These are phyloP conservation scores for Mycena indigotica DNA, from an alignment of 768 basidiomycete species.

Conservation along the genomic window DNA sequence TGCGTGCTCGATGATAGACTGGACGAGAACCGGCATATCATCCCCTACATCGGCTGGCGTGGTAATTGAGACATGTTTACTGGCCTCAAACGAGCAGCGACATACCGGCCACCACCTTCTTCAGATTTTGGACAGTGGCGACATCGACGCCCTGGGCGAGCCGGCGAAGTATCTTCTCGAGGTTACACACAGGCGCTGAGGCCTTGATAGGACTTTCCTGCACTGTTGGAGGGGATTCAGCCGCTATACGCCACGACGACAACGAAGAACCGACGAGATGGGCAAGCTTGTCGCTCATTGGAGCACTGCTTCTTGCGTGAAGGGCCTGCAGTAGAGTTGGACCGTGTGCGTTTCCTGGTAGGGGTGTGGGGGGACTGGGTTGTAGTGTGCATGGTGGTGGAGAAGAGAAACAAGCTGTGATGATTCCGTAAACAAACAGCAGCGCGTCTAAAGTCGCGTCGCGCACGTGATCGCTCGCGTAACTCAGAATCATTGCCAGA, in stretches of 20 bases:
- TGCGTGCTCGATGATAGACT: slow-evolving; percentile 35
- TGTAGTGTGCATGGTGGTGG: slow-evolving; percentile 14
- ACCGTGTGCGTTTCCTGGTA: slow-evolving; percentile 15
- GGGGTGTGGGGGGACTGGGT: slow-evolving; percentile 16
- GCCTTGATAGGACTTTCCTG: slow-evolving; percentile 2
- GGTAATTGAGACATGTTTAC: slow-evolving; percentile 1
- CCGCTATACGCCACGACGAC: slow-evolving; percentile 6
- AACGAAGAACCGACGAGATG: neutral
- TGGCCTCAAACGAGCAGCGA: neutral
- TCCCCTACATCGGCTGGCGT: slow-evolving; percentile 7
- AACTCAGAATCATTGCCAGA: neutral
- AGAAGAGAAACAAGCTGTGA: neutral
- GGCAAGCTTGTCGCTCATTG: slow-evolving; percentile 14
- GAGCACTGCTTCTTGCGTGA: slow-evolving; percentile 17
- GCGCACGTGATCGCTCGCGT: neutral
- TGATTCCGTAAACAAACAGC: neutral
- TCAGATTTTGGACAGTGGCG: slow-evolving; percentile 13
- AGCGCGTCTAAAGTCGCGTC: neutral
- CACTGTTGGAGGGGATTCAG: neutral
- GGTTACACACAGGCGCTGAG: neutral
- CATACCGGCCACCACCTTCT: slow-evolving; percentile 15
- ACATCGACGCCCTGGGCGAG: slow-evolving; percentile 13
- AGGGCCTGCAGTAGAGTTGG: slow-evolving; percentile 1
- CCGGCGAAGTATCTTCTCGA: slow-evolving; percentile 17
- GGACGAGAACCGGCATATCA: slow-evolving; percentile 20